Evolutionary conservation across 2,329 filamentous ascomycete genomes (phyloP).

Genomic region (Trichoderma asperellum): DNA sequence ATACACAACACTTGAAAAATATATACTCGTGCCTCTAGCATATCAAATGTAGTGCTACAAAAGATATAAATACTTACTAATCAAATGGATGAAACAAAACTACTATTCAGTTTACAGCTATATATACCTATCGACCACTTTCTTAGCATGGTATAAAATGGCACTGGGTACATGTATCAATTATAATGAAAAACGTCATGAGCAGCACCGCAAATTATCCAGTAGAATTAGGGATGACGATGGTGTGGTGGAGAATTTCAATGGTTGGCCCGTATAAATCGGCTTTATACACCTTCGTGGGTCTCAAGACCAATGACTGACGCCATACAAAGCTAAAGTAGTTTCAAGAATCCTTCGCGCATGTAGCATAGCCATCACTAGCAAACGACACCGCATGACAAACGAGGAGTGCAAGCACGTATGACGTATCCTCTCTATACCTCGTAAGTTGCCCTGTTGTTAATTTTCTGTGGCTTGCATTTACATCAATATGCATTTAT

Average conservation of each 20-base stretch:
- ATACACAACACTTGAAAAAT: background rate
- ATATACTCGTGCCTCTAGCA: no score
- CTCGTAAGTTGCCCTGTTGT: background rate
- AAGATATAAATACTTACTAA: background rate
- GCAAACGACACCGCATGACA: background rate
- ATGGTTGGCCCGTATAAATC: background rate
- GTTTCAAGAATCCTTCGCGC: background rate
- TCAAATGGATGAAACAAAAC: background rate
- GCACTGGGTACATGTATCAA: background rate
- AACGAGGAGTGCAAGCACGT: background rate
- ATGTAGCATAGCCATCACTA: background rate
- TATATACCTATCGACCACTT: background rate
- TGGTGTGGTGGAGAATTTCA: background rate
- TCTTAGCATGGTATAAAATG: background rate
- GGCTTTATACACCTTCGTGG: no score
- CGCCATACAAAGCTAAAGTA: no score
- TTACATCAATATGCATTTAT: background rate
- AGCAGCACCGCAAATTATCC: background rate
- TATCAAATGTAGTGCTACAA: no score
- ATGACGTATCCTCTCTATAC: background rate
- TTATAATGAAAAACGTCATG: no score
- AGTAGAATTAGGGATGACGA: background rate
- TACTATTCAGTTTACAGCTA: background rate
- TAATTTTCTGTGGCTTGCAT: background rate
- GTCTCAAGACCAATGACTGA: no score